phyloP scores from a whole-genome alignment of 257 asterid species.

The Nicotiana obtusifolia region DNA sequence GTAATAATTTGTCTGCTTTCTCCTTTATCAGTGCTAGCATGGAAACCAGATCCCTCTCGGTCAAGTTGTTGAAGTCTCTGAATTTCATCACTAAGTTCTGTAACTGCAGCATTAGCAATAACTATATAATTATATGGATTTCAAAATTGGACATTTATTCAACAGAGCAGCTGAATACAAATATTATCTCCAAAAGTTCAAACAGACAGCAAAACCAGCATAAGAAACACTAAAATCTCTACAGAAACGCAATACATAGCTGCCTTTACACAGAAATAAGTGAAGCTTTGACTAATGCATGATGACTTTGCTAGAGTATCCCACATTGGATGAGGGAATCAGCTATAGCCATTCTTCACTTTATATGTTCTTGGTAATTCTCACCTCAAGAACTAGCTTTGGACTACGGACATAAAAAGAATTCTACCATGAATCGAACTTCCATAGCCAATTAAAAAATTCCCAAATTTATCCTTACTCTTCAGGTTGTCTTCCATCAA shows the following conservation, averaged over 20 bases:
- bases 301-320: background rate
- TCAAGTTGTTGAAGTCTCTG: slow-evolving; percentile 44
- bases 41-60: slow-evolving; percentile 14
- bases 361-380: background rate
- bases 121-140: background rate
- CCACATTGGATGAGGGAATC: background rate
- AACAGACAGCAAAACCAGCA: background rate
- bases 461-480: slow-evolving; percentile 41
- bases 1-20: slow-evolving; percentile 17
- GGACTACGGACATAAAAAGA: background rate
- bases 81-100: slow-evolving; percentile 50
- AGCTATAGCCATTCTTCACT: background rate
- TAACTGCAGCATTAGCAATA: slow-evolving; percentile 32
- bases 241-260: background rate
- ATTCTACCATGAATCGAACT: background rate
- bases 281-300: background rate
- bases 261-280: background rate
- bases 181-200: background rate
- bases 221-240: background rate
- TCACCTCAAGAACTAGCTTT: background rate
- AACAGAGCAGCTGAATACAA: background rate
- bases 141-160: background rate
- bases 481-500: slow-evolving; percentile 56
- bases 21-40: slow-evolving; percentile 25
- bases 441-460: background rate